Base-by-base conservation (phyloP, 768 basidiomycete species). In the Peribolospora baueri region DNA sequence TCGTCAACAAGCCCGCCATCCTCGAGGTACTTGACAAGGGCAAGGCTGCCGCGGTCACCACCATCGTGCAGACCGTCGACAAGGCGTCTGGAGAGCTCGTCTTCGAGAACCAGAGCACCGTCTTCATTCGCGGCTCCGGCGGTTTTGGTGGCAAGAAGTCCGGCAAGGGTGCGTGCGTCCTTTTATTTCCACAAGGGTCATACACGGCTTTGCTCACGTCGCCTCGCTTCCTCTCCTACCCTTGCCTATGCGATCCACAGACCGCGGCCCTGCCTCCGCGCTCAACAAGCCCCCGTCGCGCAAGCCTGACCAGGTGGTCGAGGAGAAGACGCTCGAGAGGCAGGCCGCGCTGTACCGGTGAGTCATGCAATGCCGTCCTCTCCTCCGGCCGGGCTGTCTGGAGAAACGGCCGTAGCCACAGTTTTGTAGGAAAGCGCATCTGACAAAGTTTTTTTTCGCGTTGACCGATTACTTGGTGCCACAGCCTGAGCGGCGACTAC, bases 291-390 rank as follows among this genome's bases (percentile, higher is more conserved):
- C 81, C 10, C 93, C 91, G 0, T 77, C 79, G 64, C 80, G 91
- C 42, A 70, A 72, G 46, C 85, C 93, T 1, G 91, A 97, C 66
- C 81, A 76, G 4, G 76, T 83, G 40, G 66, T 83, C 13, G 88
- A 95, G 68, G 93, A 97, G 68, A 79, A 82, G 71, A 97, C 93
- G 0, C 70, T 71, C 8, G 63, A 74, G 5, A 71, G 76, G 3
- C 91, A 97, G 65, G 91, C 90, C 7, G 91, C 86, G 0, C 65
- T 97, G 53, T 98, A 98, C 66, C 76, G 93, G 84, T 84, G 61
- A 55, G 73, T 61, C 14, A 1, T 25, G 25, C 25, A 25, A 25
- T 25, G 25, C 1, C 25, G 25, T 25, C 25, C 25, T 25, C 25
- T 36, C 9, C 37, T 5, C 7, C 37, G 14, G 4, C 4, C 40